Conservation (phyloP, 116 monocot species). For the Phalaenopsis hybrid region DNA sequence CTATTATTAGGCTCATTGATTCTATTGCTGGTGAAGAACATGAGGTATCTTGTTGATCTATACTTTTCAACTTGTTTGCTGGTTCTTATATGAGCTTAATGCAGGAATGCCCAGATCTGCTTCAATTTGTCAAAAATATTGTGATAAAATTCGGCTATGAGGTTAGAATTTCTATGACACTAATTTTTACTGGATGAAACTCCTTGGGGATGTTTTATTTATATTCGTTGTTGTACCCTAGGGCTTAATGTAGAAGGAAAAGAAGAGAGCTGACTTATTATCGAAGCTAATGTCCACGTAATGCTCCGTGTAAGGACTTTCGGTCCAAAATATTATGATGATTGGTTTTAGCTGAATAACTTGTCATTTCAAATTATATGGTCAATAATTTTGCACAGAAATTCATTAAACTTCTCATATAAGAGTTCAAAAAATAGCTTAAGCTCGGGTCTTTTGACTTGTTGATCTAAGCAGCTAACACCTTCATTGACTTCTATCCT, state of each 20-base stretch:
- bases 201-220: neutral
- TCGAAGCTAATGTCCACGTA: neutral
- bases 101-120: constrained; percentile 49
- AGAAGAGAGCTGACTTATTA: neutral
- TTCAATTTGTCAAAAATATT: constrained; percentile 42
- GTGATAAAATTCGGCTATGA: constrained; percentile 44
- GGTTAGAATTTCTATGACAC: constrained; percentile 19
- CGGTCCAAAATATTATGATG: neutral
- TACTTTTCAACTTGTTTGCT: neutral
- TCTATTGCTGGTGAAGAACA: constrained; percentile 23
- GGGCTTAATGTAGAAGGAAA: neutral
- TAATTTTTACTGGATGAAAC: neutral
- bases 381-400: neutral
- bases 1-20: constrained; percentile 37
- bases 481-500: neutral
- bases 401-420: neutral
- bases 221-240: neutral
- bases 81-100: constrained; percentile 10
- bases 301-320: neutral
- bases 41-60: constrained; percentile 25
- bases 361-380: neutral
- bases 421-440: neutral
- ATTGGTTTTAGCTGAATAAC: neutral
- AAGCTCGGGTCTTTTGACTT: neutral
- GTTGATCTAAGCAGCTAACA: neutral